phyloP scores from a whole-genome alignment of 805 yeast species.

The Zygosaccharomyces kombuchaensis region DNA sequence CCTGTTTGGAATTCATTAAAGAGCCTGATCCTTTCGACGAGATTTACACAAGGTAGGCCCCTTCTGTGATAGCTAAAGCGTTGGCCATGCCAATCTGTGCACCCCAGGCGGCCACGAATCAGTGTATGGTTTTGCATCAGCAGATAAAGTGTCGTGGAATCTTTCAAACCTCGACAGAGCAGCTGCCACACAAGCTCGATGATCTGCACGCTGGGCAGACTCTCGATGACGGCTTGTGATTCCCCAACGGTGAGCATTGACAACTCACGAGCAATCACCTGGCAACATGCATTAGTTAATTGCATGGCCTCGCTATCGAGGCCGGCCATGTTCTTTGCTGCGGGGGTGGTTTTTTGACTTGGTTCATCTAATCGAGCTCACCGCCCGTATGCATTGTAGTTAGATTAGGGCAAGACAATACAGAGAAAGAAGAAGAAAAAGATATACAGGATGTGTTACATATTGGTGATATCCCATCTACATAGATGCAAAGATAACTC shows the following conservation, averaged over 20 bases:
- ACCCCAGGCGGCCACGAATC: not conserved
- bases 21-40: slow-evolving; percentile 6
- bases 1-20: slow-evolving; percentile 4
- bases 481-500: too few relatives aligned
- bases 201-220: not conserved
- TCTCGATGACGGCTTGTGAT: not conserved
- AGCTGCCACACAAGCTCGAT: slow-evolving; percentile 2
- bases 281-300: not conserved
- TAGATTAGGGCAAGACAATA: not conserved
- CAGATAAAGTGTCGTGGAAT: not conserved
- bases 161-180: slow-evolving; percentile 1
- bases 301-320: not conserved
- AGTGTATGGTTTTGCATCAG: slow-evolving; percentile 2
- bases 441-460: not conserved
- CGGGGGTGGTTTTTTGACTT: not conserved
- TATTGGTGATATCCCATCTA: too few relatives aligned
- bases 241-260: not conserved
- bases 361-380: not conserved
- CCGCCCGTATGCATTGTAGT: not conserved
- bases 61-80: not conserved
- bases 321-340: too few relatives aligned
- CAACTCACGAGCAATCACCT: not conserved
- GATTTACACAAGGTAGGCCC: not conserved
- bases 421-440: not conserved
- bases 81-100: slow-evolving; percentile 2